Evolutionary conservation across 139 green algal species (phyloP), one percentile per base, ranked within the genome.

Genomic region (Deuterostichococcus epilithicus): DNA sequence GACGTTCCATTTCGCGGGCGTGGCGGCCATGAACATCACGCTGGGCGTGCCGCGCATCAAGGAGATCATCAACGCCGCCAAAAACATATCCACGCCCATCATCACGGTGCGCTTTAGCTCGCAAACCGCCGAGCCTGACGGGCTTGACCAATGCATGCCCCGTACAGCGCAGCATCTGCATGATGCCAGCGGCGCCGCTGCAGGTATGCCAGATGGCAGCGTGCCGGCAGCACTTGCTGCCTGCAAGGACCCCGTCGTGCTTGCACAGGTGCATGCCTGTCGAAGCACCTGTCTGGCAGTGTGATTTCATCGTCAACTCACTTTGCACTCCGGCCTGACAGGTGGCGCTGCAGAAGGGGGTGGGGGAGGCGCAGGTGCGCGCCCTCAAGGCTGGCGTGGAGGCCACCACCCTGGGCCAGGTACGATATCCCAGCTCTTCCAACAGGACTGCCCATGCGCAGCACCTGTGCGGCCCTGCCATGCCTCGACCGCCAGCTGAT

Each of bases 1-100:
- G 85, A 99, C 92, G 30, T 99, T 99, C 83, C 96, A 99, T 83
- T 99, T 99, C 88, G 96, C 96, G 10, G 96, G 96, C 5, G 94
- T 99, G 60, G 96, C 96, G 2, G 90, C 75, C 82, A 99, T 99
- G 96, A 98, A 99, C 86, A 88, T 99, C 58, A 98, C 95, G 26
- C 88, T 95, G 45, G 96, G 96, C 30, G 96, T 99, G 76, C 96
- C 96, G 1, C 92, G 96, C 75, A 97, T 99, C 83, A 99, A 99
- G 88, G 96, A 99, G 87, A 99, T 99, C 86, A 98, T 99, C 86
- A 99, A 99, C 84, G 96, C 91, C 1, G 85, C 91, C 34, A 95
- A 94, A 75, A 95, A 90, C 78, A 98, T 99, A 74, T 89, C 78
- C 84, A 99, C 96, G 8, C 96, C 96, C 35, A 95, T 99, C 84